Evolutionary conservation across 805 yeast species (phyloP).

Genomic region (Isabelozyma heimii): DNA sequence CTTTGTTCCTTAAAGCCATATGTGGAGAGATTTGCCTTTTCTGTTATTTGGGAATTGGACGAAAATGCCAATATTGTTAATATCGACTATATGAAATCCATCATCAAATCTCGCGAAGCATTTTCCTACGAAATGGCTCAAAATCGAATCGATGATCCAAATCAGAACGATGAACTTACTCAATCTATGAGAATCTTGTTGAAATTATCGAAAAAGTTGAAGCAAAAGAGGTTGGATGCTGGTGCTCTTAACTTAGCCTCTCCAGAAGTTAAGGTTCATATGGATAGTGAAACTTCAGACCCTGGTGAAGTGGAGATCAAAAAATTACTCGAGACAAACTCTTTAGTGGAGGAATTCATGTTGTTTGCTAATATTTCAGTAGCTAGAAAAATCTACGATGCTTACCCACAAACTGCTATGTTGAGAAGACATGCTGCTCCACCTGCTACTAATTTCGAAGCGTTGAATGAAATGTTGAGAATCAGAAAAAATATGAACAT

Average conservation of each 20-base stretch:
- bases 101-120: conserved; percentile 89
- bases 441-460: conserved; percentile 89
- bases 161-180: conserved; percentile 80
- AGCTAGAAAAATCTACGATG: conserved; percentile 86
- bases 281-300: conserved; percentile 96
- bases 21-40: conserved; percentile 94
- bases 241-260: conserved; percentile 97
- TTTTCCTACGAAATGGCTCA: conserved; percentile 95
- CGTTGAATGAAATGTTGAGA: conserved; percentile 82
- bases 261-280: conserved; percentile 95
- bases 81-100: conserved; percentile 79
- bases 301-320: conserved; percentile 95
- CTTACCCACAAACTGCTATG: conserved; percentile 98
- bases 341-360: conserved; percentile 98
- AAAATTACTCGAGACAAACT: conserved; percentile 83
- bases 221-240: conserved; percentile 81
- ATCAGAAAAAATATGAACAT: conserved; percentile 74
- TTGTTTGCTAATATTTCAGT: conserved; percentile 94
- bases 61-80: conserved; percentile 79
- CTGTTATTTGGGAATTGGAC: conserved; percentile 94
- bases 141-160: conserved; percentile 75
- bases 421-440: conserved; percentile 98
- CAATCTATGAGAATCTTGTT: conserved; percentile 83
- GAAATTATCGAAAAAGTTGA: conserved; percentile 75
- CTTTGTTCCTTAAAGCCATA: conserved; percentile 92